These are phyloP conservation scores for Xylariaceae sp. DNA, from an alignment of 2,329 filamentous ascomycete genomes.

Conservation along the genomic window DNA sequence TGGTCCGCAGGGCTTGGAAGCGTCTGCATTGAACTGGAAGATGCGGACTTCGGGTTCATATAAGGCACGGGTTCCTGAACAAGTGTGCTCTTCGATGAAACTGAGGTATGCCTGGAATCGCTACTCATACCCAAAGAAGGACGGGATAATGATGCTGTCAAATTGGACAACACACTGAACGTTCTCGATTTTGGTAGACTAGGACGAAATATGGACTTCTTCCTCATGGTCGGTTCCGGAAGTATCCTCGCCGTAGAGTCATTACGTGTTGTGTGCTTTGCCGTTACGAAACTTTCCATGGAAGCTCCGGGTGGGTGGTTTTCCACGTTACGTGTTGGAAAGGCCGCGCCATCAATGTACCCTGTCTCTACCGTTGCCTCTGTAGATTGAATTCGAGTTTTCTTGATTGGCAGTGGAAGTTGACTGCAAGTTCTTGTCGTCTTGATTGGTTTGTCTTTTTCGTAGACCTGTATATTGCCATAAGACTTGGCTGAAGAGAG, in stretches of 20 bases:
- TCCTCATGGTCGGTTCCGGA: background rate
- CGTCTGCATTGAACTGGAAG: slow-evolving; percentile 13
- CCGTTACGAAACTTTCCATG: background rate
- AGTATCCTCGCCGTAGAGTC: background rate
- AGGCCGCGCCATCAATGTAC: slow-evolving; percentile 12
- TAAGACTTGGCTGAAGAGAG: slow-evolving; percentile 9
- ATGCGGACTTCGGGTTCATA: slow-evolving; percentile 2
- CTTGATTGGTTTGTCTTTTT: slow-evolving; percentile 6
- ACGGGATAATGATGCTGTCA: slow-evolving; percentile 43
- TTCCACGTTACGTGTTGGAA: slow-evolving; percentile 19
- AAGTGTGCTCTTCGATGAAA: slow-evolving; percentile 17
- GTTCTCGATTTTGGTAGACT: slow-evolving; percentile 43
- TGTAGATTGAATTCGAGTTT: slow-evolving; percentile 8
- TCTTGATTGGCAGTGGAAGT: slow-evolving; percentile 14
- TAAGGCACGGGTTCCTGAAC: slow-evolving; percentile 3
- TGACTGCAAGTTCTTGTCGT: slow-evolving; percentile 21
- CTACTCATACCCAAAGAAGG: slow-evolving; percentile 24
- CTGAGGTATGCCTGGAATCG: slow-evolving; percentile 42
- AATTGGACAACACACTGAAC: slow-evolving; percentile 40
- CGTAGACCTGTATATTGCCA: slow-evolving; percentile 1
- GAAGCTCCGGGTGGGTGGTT: slow-evolving; percentile 25
- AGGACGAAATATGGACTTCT: slow-evolving; percentile 14
- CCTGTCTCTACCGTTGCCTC: slow-evolving; percentile 16
- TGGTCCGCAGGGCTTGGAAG: background rate
- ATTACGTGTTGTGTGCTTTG: background rate